phyloP scores from a whole-genome alignment of 495 filamentous ascomycete genomes.

The Neurospora intermedia region DNA sequence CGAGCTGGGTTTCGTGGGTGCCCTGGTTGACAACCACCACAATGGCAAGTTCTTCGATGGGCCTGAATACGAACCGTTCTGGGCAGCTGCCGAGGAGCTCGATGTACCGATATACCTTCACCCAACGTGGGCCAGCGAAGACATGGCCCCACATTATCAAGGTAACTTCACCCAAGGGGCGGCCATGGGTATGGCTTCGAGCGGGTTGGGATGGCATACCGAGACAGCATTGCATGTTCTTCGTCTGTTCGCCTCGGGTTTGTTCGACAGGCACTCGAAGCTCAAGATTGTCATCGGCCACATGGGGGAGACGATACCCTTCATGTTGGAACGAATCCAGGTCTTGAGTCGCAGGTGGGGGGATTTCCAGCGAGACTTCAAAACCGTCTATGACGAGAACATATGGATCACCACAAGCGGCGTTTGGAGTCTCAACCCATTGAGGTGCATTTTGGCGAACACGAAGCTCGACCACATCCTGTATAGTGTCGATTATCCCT shows the following conservation, averaged over 20 bases:
- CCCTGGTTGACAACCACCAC: conserved; percentile 44
- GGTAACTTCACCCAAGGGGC: conserved; percentile 35
- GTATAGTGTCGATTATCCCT: conserved; percentile 53
- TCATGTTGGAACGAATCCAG: conserved; percentile 50
- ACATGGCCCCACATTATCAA: conserved; percentile 23
- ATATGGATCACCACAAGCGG: conserved; percentile 57
- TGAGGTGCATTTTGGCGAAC: conserved; percentile 40
- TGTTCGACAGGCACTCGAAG: conserved; percentile 43
- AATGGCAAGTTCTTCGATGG: conserved; percentile 40
- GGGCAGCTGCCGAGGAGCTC: conserved; percentile 36
- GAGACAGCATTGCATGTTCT: conserved; percentile 35
- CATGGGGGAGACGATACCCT: conserved; percentile 54
- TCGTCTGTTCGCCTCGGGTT: conserved; percentile 22
- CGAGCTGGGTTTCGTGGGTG: conserved; percentile 42
- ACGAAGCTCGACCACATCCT: conserved; percentile 41
- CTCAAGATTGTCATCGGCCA: conserved; percentile 58
- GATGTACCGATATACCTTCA: conserved; percentile 52
- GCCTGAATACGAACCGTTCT: conserved; percentile 34
- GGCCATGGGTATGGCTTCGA: conserved; percentile 18
- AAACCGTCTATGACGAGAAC: conserved; percentile 48
- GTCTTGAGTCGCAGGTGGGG: conserved; percentile 41
- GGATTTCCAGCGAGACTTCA: conserved; percentile 40
- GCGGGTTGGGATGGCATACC: conserved; percentile 36
- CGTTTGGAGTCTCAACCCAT: conserved; percentile 45
- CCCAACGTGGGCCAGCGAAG: conserved; percentile 32